Conservation (phyloP, 768 basidiomycete species). For the Saitozyma sp. region DNA sequence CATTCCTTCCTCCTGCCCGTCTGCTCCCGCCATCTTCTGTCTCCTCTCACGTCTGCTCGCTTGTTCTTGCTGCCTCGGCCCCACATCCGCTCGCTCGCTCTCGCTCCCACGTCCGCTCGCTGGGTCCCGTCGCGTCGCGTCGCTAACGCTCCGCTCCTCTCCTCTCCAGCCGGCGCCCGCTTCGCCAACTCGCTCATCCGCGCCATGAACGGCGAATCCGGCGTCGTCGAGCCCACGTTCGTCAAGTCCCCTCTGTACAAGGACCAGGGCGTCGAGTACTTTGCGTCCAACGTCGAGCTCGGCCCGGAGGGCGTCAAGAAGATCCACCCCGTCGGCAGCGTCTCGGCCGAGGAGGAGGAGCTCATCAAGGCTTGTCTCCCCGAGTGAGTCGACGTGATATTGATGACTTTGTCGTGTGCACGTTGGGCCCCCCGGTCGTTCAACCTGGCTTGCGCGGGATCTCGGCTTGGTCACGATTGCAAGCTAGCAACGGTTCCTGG, state of each 20-base stretch:
- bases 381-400: conserved; percentile 43
- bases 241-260: conserved; percentile 72
- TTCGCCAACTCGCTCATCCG: conserved; percentile 80
- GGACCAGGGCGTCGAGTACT: conserved; percentile 82
- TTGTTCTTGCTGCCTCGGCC: too few relatives aligned
- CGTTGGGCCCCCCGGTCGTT: conserved; percentile 7
- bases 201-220: conserved; percentile 77
- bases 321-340: conserved; percentile 74
- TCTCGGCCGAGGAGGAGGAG: conserved; percentile 70
- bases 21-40: neutral
- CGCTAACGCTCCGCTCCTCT: neutral
- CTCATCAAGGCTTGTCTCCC: conserved; percentile 66
- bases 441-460: neutral
- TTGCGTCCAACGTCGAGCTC: conserved; percentile 84
- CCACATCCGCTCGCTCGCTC: too few relatives aligned
- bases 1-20: too few relatives aligned
- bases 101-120: too few relatives aligned
- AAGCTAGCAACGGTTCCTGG: neutral
- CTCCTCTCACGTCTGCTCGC: too few relatives aligned
- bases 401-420: conserved; percentile 75
- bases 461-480: conserved; percentile 1
- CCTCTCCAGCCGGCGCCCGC: conserved; percentile 67
- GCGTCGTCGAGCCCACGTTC: conserved; percentile 72
- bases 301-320: conserved; percentile 78
- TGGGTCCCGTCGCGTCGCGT: too few relatives aligned